Base-by-base conservation (phyloP, 305 asterid genomes). In the Solanum hybrid region DNA sequence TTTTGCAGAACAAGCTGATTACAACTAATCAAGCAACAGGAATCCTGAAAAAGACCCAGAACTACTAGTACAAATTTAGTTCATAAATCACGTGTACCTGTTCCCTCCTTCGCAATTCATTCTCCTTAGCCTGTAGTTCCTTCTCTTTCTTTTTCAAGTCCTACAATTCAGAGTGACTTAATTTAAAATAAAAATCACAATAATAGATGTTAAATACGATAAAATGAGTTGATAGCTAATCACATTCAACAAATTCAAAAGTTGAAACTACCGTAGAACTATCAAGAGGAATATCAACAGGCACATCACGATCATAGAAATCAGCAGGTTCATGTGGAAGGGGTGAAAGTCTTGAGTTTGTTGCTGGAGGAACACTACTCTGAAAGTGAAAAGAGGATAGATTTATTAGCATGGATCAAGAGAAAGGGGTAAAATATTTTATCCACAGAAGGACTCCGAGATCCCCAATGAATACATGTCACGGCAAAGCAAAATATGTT, bases 281-380 rank as follows among this genome's bases (percentile, higher is more conserved):
- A 88, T 96, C 97, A 36, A 96, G 96, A 84, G 99, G 97, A 90
- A 97, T 95, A 90, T 97, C 96, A 68, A 96, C 89, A 79, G 99
- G 91, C 75, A 96, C 98, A 80, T 95, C 94, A 32, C 96, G 96
- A 89, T 94, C 95, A 96, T 96, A 97, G 93, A 95, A 97, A 91
- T 94, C 99, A 57, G 97, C 99, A 90, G 98, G 99, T 92, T 97
- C 99, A 36, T 95, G 98, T 80, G 98, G 98, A 91, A 96, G 98
- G 80, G 99, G 99, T 76, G 97, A 92, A 91, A 97, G 98, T 93
- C 97, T 94, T 17, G 99, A 94, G 91, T 95, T 94, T 91, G 98
- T 36, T 45, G 91, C 95, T 73, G 97, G 93, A 88, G 98, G 98
- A 87, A 95, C 98, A 82, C 88, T 85, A 82, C 77, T 85, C 99